Evolutionary conservation across 2,329 filamentous ascomycete species (phyloP).

Genomic region (Hymenoscyphus occultus): DNA sequence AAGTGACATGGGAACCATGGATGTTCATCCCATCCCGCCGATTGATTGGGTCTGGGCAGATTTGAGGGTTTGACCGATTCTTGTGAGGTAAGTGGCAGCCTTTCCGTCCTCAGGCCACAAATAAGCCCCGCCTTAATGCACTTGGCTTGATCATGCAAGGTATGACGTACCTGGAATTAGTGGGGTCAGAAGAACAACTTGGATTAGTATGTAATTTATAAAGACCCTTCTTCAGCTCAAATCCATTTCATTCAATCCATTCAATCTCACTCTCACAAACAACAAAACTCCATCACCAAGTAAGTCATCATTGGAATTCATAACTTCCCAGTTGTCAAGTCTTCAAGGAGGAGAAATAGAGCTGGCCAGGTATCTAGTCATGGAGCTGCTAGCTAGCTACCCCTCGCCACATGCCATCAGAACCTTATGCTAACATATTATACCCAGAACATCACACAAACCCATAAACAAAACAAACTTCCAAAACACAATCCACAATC

Average conservation of each 20-base stretch:
- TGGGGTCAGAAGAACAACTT: slow-evolving; percentile 7
- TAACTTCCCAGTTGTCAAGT: not conserved
- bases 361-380: not conserved
- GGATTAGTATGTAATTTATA: not conserved
- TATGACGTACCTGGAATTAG: slow-evolving; percentile 3
- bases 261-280: not conserved
- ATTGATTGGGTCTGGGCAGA: not conserved
- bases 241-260: not conserved
- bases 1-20: not conserved
- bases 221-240: not conserved
- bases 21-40: not conserved
- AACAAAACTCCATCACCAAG: not conserved
- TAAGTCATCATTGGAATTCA: not conserved
- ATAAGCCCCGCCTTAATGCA: not conserved
- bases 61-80: no score
- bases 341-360: not conserved
- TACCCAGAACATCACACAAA: not conserved
- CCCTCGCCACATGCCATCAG: not conserved
- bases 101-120: not conserved
- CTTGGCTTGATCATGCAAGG: not conserved
- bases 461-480: not conserved
- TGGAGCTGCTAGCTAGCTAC: not conserved
- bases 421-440: not conserved
- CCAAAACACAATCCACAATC: not conserved
- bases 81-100: not conserved